Conservation (phyloP, 208 protist genomes). For the Acanthamoeba royreba region DNA sequence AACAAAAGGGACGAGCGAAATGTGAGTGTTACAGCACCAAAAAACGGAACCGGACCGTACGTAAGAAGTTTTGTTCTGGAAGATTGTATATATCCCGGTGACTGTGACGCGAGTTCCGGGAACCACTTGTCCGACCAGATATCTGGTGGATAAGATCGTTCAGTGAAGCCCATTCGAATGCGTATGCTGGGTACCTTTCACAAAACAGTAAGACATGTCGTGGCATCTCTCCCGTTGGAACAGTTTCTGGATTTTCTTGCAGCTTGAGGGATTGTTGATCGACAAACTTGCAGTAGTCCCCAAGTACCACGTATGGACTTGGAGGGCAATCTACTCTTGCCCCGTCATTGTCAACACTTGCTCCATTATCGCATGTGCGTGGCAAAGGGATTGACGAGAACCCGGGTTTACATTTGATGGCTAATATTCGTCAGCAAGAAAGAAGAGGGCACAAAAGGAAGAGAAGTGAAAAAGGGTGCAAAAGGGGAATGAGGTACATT, state of each 20-base stretch:
- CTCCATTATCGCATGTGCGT: neutral
- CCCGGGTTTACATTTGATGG: neutral
- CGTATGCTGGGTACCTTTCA: constrained; percentile 57
- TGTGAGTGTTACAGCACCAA: neutral
- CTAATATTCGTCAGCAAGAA: neutral
- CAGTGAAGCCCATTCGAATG: too few species aligned
- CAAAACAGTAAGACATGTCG: constrained; percentile 68
- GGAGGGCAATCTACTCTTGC: constrained; percentile 53
- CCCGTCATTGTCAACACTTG: neutral
- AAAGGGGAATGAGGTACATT: neutral
- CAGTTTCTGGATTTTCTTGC: constrained; percentile 81
- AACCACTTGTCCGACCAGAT: constrained; percentile 59
- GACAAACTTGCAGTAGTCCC: constrained; percentile 69
- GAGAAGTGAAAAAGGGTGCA: neutral
- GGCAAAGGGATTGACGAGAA: neutral
- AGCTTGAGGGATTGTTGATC: constrained; percentile 82
- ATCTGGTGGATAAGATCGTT: neutral
- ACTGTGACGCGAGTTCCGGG: constrained; percentile 78
- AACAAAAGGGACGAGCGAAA: neutral
- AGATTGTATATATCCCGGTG: constrained; percentile 76
- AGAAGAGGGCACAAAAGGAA: neutral
- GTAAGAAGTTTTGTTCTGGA: constrained; percentile 37
- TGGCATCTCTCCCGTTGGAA: constrained; percentile 84
- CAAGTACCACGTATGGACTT: constrained; percentile 74
- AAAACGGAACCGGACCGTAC: neutral